phyloP scores from a whole-genome alignment of 495 filamentous ascomycete genomes.

The Elaphomyces granulatus region DNA sequence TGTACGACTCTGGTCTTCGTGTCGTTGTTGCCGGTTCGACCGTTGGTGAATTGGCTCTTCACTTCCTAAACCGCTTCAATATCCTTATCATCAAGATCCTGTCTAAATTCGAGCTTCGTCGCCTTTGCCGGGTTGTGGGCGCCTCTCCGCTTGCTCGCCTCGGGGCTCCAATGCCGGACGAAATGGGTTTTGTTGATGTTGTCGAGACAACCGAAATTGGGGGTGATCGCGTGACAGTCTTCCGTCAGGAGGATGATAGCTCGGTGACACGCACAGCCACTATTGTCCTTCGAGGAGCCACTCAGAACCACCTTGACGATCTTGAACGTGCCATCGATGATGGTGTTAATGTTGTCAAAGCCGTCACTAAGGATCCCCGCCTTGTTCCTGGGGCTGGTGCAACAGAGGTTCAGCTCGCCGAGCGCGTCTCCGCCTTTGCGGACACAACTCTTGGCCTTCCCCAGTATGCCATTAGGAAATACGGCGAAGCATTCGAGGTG shows the following conservation, averaged over 20 bases:
- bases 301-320: conserved; percentile 95
- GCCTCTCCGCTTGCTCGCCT: conserved; percentile 90
- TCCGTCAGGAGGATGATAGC: conserved; percentile 88
- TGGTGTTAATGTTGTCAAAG: conserved; percentile 97
- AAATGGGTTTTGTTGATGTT: conserved; percentile 91
- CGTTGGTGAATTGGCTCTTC: conserved; percentile 87
- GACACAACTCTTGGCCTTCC: conserved; percentile 85
- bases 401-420: conserved; percentile 87
- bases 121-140: conserved; percentile 90
- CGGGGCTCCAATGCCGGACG: conserved; percentile 97
- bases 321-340: conserved; percentile 96
- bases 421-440: conserved; percentile 73
- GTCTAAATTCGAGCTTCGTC: conserved; percentile 91
- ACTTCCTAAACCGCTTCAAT: conserved; percentile 94
- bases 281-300: conserved; percentile 87
- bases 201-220: conserved; percentile 98
- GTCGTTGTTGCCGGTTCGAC: conserved; percentile 85
- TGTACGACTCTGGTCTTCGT: conserved; percentile 83
- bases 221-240: conserved; percentile 95
- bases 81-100: conserved; percentile 96
- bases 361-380: conserved; percentile 82
- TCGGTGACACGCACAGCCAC: conserved; percentile 87
- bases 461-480: conserved; percentile 95
- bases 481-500: conserved; percentile 94
- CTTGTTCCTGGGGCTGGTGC: conserved; percentile 92